Conservation (phyloP, 2,329 filamentous ascomycete species). For the Trichoderma sp. region DNA sequence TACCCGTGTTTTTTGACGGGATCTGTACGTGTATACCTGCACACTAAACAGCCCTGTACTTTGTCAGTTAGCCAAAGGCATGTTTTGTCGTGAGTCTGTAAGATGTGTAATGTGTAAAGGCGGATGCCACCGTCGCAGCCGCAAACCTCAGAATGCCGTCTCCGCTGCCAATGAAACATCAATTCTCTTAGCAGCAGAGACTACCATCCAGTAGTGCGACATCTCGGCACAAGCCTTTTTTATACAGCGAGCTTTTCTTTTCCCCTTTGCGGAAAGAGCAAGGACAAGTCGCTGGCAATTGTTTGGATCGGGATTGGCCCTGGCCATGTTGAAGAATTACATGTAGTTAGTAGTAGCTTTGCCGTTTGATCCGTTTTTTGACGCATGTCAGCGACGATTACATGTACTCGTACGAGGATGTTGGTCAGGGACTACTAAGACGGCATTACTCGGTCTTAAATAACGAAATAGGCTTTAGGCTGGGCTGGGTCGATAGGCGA, state of each 20-base stretch:
- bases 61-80: neutral
- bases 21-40: neutral
- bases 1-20: neutral
- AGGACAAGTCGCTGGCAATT: neutral
- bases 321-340: neutral
- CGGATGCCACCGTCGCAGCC: neutral
- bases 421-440: neutral
- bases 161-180: neutral
- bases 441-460: neutral
- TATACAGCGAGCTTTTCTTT: neutral
- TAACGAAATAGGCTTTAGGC: neutral
- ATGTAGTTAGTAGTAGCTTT: neutral
- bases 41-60: neutral
- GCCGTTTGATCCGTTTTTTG: neutral
- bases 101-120: neutral
- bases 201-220: neutral
- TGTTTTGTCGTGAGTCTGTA: neutral
- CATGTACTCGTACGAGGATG: neutral
- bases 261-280: neutral
- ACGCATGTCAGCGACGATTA: neutral
- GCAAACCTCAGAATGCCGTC: neutral
- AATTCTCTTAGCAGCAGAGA: neutral
- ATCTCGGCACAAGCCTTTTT: neutral
- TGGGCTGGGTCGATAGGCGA: no score
- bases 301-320: neutral